Conservation (phyloP, 352 stramenopile genomes). For the Globisporangium uncinulatum region DNA sequence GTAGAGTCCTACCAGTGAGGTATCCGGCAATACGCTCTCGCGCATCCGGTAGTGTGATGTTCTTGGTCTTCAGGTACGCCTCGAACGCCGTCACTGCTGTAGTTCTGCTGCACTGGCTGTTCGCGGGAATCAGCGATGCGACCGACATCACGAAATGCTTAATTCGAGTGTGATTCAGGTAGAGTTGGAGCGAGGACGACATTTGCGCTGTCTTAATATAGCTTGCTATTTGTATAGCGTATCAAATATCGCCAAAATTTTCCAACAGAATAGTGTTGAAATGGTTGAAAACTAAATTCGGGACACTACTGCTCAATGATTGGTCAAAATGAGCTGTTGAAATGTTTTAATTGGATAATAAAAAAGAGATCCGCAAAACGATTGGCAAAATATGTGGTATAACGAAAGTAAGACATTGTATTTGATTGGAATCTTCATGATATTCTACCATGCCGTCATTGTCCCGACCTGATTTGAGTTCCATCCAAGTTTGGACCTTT, state of each 20-base stretch:
- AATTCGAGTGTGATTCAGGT: not conserved
- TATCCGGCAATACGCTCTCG: not conserved
- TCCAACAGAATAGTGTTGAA: constrained; percentile 4
- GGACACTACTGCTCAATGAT: too few species aligned
- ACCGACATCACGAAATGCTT: not conserved
- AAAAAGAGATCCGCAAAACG: too few species aligned
- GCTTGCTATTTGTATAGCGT: not conserved
- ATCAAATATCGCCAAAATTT: not conserved
- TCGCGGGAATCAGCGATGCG: not conserved
- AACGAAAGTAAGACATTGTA: too few species aligned
- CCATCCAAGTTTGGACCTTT: too few species aligned
- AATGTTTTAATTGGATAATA: too few species aligned
- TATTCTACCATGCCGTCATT: too few species aligned
- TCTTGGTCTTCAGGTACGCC: not conserved
- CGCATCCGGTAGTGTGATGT: not conserved
- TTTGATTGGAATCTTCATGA: too few species aligned
- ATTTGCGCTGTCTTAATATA: not conserved
- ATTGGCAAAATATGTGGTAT: too few species aligned
- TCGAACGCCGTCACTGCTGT: not conserved
- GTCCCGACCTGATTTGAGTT: too few species aligned
- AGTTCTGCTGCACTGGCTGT: not conserved
- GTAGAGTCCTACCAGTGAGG: not conserved
- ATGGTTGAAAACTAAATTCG: not conserved
- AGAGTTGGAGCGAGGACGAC: not conserved
- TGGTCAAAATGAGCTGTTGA: too few species aligned